A percentile compares a stretch with the other conserved stretches of the same genome.
phyloP scores from a whole-genome alignment of 441 rosid genomes.

The Croton setiger region DNA sequence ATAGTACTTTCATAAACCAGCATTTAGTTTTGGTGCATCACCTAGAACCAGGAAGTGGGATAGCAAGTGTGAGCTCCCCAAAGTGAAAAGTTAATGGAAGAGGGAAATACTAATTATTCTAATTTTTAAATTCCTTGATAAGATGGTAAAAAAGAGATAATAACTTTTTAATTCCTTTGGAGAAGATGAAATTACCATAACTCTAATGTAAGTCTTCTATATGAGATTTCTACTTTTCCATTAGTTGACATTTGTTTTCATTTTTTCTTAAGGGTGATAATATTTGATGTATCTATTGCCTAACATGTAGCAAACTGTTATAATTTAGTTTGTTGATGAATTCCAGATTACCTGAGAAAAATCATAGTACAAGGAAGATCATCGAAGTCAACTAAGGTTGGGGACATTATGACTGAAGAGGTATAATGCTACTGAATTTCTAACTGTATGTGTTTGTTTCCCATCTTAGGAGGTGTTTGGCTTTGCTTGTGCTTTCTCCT shows the following conservation, averaged over 20 bases:
- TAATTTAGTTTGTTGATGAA: slow-evolving; percentile 12
- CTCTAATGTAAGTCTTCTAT: no score
- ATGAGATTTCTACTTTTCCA: not conserved
- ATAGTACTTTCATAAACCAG: not conserved
- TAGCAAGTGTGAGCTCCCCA: not conserved
- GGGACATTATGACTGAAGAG: slow-evolving; percentile 99
- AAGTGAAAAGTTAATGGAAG: not conserved
- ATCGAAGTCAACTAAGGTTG: slow-evolving; percentile 93
- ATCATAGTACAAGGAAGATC: slow-evolving; percentile 96
- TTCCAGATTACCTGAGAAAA: slow-evolving; percentile 81
- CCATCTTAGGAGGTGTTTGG: no score
- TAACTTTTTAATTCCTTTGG: not conserved
- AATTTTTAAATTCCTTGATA: not conserved
- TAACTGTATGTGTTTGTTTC: slow-evolving; percentile 4
- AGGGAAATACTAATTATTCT: not conserved
- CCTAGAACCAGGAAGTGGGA: not conserved
- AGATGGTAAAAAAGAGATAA: not conserved
- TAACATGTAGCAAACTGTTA: not conserved
- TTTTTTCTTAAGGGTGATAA: not conserved
- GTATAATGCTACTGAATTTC: slow-evolving; percentile 32
- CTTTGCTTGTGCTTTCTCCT: no score
- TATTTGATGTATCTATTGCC: not conserved
- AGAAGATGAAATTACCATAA: not conserved
- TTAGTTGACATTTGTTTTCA: not conserved
- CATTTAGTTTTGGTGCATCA: not conserved